Conservation (phyloP, 2,329 filamentous ascomycete species). For the Onygenales sp. region DNA sequence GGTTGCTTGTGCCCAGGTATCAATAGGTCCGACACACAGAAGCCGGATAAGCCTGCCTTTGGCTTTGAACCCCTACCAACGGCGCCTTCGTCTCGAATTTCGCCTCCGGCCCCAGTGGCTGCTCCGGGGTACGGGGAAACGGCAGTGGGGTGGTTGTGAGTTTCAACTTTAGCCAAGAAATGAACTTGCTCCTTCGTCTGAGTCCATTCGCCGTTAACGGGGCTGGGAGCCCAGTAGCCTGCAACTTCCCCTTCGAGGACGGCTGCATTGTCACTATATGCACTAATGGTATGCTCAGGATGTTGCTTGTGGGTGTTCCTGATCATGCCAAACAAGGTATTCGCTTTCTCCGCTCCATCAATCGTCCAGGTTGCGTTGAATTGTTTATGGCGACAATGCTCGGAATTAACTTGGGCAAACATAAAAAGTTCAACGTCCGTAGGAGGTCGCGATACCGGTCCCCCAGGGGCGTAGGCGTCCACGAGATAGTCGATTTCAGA, state of each 20-base stretch:
- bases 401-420: conserved; percentile 98
- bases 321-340: conserved; percentile 92
- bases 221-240: conserved; percentile 79
- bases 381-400: conserved; percentile 81
- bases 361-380: conserved; percentile 98
- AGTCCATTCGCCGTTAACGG: conserved; percentile 77
- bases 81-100: conserved; percentile 90
- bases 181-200: conserved; percentile 79
- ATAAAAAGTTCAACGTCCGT: conserved; percentile 96
- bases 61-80: conserved; percentile 87
- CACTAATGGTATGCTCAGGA: conserved; percentile 77
- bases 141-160: conserved; percentile 93
- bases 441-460: conserved; percentile 50
- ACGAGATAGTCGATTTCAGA: conserved; percentile 91
- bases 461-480: conserved; percentile 62
- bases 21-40: conserved; percentile 87
- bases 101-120: conserved; percentile 88
- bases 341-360: conserved; percentile 68
- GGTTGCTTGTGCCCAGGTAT: conserved; percentile 75
- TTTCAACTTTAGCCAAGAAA: conserved; percentile 89
- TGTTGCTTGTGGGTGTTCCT: conserved; percentile 77
- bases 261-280: conserved; percentile 97
- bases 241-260: conserved; percentile 66
- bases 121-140: conserved; percentile 90
- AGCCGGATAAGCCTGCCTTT: conserved; percentile 84